Evolutionary conservation across 176 grass and related monocot species (phyloP).

Genomic region (Triticum timopheevii): DNA sequence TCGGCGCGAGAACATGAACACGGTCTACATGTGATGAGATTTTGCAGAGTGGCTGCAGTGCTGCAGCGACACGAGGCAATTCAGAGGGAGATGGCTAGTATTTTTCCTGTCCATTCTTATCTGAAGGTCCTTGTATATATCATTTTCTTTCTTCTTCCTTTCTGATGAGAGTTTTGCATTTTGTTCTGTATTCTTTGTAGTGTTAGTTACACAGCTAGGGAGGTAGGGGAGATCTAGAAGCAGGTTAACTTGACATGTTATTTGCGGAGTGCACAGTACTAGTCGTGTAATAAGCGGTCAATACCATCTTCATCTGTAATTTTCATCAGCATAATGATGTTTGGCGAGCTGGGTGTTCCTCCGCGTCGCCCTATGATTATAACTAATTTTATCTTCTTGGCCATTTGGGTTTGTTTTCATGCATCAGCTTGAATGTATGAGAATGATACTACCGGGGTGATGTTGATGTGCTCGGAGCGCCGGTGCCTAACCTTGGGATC

Average conservation of each 20-base stretch:
- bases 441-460: neutral
- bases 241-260: slow-evolving; percentile 21
- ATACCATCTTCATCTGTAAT: slow-evolving; percentile 50
- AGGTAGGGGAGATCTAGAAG: slow-evolving; percentile 12
- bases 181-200: slow-evolving; percentile 43
- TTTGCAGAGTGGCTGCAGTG: neutral
- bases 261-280: slow-evolving; percentile 26
- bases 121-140: slow-evolving; percentile 47
- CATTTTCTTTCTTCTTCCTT: slow-evolving; percentile 8
- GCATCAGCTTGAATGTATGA: neutral
- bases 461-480: too few relatives aligned
- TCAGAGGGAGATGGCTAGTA: slow-evolving; percentile 25
- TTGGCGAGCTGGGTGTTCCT: slow-evolving; percentile 27
- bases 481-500: too few relatives aligned
- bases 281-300: slow-evolving; percentile 22
- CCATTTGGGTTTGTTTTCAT: neutral
- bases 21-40: slow-evolving; percentile 36
- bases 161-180: slow-evolving; percentile 46
- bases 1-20: slow-evolving; percentile 42
- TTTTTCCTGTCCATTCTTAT: slow-evolving; percentile 52
- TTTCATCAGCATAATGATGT: slow-evolving; percentile 38
- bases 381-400: neutral
- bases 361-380: neutral
- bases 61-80: slow-evolving; percentile 19
- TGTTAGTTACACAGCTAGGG: slow-evolving; percentile 33